Evolutionary conservation across 345 rosid species (phyloP).

Genomic region (Eucalyptus erythrocorys): DNA sequence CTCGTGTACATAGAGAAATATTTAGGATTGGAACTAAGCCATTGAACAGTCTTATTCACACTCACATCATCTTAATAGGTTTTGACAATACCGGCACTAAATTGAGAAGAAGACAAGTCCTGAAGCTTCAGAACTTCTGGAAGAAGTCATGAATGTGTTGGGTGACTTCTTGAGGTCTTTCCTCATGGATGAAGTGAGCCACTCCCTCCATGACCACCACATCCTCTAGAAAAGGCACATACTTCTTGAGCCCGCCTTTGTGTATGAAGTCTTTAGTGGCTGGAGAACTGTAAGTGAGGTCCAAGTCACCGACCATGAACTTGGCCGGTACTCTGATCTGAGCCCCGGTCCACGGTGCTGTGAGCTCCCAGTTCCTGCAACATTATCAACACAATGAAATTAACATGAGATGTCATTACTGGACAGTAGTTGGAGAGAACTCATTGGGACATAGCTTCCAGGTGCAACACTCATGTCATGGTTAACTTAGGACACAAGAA

Average conservation of each 20-base stretch:
- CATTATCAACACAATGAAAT: not conserved
- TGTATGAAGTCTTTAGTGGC: constrained; percentile 47
- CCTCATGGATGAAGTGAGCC: constrained; percentile 66
- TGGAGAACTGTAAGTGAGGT: constrained; percentile 36
- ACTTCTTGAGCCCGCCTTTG: constrained; percentile 35
- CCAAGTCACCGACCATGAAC: constrained; percentile 66
- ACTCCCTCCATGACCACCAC: constrained; percentile 58
- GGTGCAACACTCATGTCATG: not conserved
- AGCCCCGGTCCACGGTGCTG: constrained; percentile 52
- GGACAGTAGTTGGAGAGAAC: not conserved
- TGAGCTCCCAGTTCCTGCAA: constrained; percentile 65
- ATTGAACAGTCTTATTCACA: not conserved
- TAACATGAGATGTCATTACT: not conserved
- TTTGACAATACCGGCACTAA: not conserved
- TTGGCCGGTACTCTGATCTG: constrained; percentile 52
- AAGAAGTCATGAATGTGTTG: constrained; percentile 34
- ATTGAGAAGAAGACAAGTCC: not conserved
- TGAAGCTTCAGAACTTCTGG: not conserved
- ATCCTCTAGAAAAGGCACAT: constrained; percentile 63
- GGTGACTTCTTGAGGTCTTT: constrained; percentile 47
- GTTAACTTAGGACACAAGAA: not conserved
- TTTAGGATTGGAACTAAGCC: not conserved
- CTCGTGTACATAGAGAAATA: not conserved
- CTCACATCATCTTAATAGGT: not conserved
- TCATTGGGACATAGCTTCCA: not conserved